Base-by-base conservation (phyloP, 1,284 basidiomycete species). In the Entoloma clypeatum region DNA sequence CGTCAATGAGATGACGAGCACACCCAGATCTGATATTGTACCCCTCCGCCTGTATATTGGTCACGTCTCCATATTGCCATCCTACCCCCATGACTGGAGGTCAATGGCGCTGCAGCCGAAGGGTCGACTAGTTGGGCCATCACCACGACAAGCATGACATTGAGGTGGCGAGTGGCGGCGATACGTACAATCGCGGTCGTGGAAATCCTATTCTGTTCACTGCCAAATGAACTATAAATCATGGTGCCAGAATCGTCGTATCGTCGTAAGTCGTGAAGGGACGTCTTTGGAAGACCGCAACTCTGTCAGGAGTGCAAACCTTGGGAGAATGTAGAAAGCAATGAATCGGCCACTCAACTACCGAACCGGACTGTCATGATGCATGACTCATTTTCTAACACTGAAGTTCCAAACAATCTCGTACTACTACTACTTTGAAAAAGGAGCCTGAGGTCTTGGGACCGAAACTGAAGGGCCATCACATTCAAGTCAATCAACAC, bases 1-100 rank as follows among this genome's bases (percentile, higher is more conserved):
- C 8, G 21, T 21, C 7, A n/a, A 24, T 19, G 14, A 18, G 14
- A 8, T 18, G 19, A 27, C 14, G 28, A 32, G 51, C 55, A n/a
- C 13, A 54, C 56, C 55, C 53, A 54, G 45, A 56, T 54, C 43
- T 54, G 49, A 2, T 42, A 21, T 11, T 53, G 22, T 9, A 45
- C 13, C 29, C 16, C 30, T 9, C 13, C 5, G 9, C 22, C 28
- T 18, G 18, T 16, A 10, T 23, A 5, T 9, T 26, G 39, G 16
- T 50, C 47, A 31, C 50, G 40, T 27, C 37, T 36, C 18, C 17
- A 3, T 7, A 43, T 24, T 0, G 21, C 17, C 22, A 14, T 5
- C 2, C 19, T 22, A 18, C 18, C 9, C 8, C 11, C 8, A 29
- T 21, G 22, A 13, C 30, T 43, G 3, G 28, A 11, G 10, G 30